phyloP scores from a whole-genome alignment of 352 stramenopile species.

The Phytophthora sp. region DNA sequence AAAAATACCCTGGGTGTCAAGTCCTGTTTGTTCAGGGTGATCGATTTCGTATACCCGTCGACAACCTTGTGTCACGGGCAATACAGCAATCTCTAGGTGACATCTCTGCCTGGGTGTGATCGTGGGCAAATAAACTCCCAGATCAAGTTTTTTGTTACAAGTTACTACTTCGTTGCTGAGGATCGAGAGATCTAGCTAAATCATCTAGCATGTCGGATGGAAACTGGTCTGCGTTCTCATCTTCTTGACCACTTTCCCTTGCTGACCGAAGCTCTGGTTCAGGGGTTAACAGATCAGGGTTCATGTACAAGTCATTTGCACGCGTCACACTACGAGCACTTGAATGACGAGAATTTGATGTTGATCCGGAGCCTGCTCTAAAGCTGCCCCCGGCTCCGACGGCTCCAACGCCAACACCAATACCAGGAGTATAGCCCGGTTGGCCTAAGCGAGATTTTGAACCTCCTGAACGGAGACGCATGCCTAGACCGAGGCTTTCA shows the following conservation, averaged over 20 bases:
- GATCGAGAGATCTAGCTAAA: conserved; percentile 26
- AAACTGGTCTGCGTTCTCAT: conserved; percentile 29
- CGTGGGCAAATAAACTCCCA: too few species aligned
- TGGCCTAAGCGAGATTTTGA: conserved; percentile 13
- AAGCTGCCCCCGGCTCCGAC: conserved; percentile 17
- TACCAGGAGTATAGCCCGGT: conserved; percentile 12
- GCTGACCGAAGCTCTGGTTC: conserved; percentile 15
- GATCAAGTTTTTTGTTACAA: conserved; percentile 8
- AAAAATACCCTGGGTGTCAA: conserved; percentile 22
- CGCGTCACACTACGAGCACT: conserved; percentile 14
- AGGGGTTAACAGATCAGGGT: conserved; percentile 4
- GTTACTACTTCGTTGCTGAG: conserved; percentile 9
- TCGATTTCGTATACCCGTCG: too few species aligned
- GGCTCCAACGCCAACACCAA: conserved; percentile 20
- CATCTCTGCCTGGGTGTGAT: too few species aligned
- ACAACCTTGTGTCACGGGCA: too few species aligned
- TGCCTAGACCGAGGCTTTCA: conserved; percentile 15
- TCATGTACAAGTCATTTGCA: conserved; percentile 5
- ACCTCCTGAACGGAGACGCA: conserved; percentile 16
- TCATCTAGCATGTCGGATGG: conserved; percentile 29
- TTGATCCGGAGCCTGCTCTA: neutral
- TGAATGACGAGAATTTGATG: conserved; percentile 6
- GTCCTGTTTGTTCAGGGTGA: neutral
- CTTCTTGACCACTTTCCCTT: conserved; percentile 19
- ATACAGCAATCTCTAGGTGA: too few species aligned